Evolutionary conservation across 2,329 filamentous ascomycete genomes (phyloP), one percentile per base, ranked within the genome.

Genomic region (Fusarium praegraminearum): DNA sequence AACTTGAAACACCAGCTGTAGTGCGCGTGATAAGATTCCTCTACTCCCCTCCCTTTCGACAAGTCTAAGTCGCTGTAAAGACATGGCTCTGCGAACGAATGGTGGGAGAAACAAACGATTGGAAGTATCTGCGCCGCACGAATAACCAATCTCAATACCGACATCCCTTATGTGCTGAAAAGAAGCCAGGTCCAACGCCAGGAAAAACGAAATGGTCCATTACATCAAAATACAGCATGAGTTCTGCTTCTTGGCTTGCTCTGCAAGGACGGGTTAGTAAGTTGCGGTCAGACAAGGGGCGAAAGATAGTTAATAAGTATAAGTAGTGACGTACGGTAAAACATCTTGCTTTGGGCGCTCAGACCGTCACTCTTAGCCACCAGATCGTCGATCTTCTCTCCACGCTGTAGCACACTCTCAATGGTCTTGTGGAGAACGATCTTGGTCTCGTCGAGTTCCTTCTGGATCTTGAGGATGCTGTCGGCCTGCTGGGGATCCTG

Each of bases 341-440:
- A 99, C 91, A 97, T 95, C 87, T 97, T 98, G 83, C 93, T 97
- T 85, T 96, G 92, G 51, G 89, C 88, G 81, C 93, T 97, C 76
- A 99, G 82, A 15, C 91, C 93, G 75, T 97, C 93, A 76, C 93
- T 97, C 89, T 98, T 98, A 70, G 91, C 90, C 46, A 98, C 95
- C 74, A 99, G 82, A 75, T 92, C 93, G 78, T 98, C 95, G 73
- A 99, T 93, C 87, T 98, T 98, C 88, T 98, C 94, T 43, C 94
- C 96, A 67, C 96, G 88, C 84, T 98, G 91, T 76, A 98, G 81
- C 54, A 86, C 90, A 76, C 89, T 92, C 84, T 97, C 92, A 75
- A 97, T 98, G 45, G 96, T 98, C 88, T 98, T 97, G 83, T 98
- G 94, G 75, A 99, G 86, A 63, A 97, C 91, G 77, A 97, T 94